phyloP scores from a whole-genome alignment of 1,139 yeast genomes.

The Meyerozyma athensensis region DNA sequence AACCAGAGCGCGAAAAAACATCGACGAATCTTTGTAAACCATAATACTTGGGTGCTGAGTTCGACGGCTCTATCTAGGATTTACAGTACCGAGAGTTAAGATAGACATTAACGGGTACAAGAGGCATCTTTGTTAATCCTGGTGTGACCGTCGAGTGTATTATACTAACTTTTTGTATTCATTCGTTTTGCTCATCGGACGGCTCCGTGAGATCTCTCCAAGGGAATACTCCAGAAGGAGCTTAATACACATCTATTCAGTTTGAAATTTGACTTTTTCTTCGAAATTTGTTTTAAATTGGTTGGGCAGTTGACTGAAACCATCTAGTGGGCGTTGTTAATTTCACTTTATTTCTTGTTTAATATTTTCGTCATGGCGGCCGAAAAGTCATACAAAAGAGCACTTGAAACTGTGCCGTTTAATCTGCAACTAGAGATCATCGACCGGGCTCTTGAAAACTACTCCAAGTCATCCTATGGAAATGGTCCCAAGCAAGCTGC shows the following conservation, averaged over 20 bases:
- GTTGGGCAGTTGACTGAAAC: no score
- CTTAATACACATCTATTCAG: no score
- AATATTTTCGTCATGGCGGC: neutral
- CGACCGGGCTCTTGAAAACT: constrained; percentile 12
- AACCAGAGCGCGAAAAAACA: neutral
- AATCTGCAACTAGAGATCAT: constrained; percentile 26
- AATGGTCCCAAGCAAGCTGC: constrained; percentile 9
- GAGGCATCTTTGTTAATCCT: neutral
- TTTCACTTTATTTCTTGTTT: neutral
- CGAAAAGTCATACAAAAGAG: constrained; percentile 22
- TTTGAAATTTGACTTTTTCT: no score
- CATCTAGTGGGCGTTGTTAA: no score
- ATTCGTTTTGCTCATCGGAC: neutral
- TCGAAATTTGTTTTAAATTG: no score
- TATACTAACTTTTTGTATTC: neutral
- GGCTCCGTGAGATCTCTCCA: no score
- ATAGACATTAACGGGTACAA: neutral
- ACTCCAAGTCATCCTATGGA: constrained; percentile 11
- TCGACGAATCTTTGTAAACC: neutral
- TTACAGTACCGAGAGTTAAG: neutral
- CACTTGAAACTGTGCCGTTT: constrained; percentile 27
- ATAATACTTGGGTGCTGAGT: neutral
- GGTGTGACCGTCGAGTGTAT: neutral
- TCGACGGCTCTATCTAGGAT: neutral
- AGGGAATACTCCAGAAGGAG: no score